Base-by-base conservation (phyloP, 1,284 basidiomycete species). In the Moesziomyces aphidis region DNA sequence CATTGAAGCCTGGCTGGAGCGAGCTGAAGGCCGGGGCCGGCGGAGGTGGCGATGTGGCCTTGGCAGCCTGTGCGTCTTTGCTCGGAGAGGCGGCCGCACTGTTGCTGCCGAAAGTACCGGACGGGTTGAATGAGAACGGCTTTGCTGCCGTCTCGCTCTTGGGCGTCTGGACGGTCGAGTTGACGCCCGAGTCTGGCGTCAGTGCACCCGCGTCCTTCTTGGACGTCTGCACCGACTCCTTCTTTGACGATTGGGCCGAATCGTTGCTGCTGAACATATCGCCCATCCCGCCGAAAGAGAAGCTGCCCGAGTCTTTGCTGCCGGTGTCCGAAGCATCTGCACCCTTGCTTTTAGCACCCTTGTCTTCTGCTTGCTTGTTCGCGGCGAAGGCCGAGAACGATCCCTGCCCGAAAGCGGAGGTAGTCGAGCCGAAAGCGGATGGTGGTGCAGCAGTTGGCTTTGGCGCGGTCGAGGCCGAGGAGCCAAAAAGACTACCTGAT, bases 241-340 rank as follows among this genome's bases (percentile, higher is more conserved):
- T 39, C 26, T 44, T 42, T 7, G 55, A 59, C 1, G 60, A 60
- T 45, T 49, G 5, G 11, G 57, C 50, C 5, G 61, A 61, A 43
- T 64, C 61, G 10, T 63, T 59, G 60, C 63, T 62, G 17, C 55
- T 65, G 10, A 73, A 44, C 46, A 73, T 54, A 22, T 31, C 46
- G 36, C 55, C 68, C 19, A 73, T 42, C 15, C 59, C 68, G 13
- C 74, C 77, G 23, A 79, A 79, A 7, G 77, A 74, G 48, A 79
- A 74, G n/a, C 60, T 67, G 23, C 60, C 44, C 5, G 71, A 42
- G 28, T 54, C 55, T 21, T 39, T 57, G 23, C 42, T 26, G 47
- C 61, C 63, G 17, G 54, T 48, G 21, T 28, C 53, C 5, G 47
- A 2, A 3, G 45, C n/a, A 0, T 60, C 61, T 5, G 58, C 52